Evolutionary conservation across 2,329 filamentous ascomycete species (phyloP), one percentile per base, ranked within the genome.

Genomic region (Paecilomyces formosus): DNA sequence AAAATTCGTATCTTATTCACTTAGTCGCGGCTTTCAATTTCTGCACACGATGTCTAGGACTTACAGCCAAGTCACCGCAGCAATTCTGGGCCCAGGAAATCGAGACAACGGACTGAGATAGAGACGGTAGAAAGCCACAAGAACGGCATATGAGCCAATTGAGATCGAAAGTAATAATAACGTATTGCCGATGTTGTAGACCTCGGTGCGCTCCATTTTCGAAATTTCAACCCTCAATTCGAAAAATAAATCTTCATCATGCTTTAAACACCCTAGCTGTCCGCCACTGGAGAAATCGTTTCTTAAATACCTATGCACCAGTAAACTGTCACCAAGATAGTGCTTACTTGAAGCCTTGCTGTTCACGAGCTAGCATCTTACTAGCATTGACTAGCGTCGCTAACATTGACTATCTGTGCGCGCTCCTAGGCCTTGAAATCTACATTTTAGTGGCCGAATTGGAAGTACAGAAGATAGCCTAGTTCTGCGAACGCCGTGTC

Each of bases 1-100:
- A 66, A 33, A 61, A 61, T 50, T 65, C 63, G 51, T 66, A 52
- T 11, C 50, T 52, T 52, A 9, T 52, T 12, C 13, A 28, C 2
- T 52, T 24, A 24, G 21, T 28, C 1, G 3, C 8, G 3, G 3
- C 2, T 15, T 28, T 52, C 0, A 24, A 15, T 24, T 52, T 52
- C 24, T 21, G 2, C 2, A 52, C 8, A 58, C 64, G 59, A 61
- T 4, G 11, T 15, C 7, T 26, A 8, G 3, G 8, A 52, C 50
- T 26, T n/a, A 52, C 50, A 24, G 11, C 50, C 50, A 52, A 15
- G 50, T 52, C 50, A 15, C 21, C 1, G 50, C 50, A 5, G 50
- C 50, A 18, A 52, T 52, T 9, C 15, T 52, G 13, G 50, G 50
- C 13, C 50, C 50, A 52, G 50, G 50, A 52, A 52, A 52, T 12